Percentiles rank a stretch among this genome's conserved stretches.
phyloP scores from a whole-genome alignment of 352 stramenopile genomes.

The Phytopythium vexans region DNA sequence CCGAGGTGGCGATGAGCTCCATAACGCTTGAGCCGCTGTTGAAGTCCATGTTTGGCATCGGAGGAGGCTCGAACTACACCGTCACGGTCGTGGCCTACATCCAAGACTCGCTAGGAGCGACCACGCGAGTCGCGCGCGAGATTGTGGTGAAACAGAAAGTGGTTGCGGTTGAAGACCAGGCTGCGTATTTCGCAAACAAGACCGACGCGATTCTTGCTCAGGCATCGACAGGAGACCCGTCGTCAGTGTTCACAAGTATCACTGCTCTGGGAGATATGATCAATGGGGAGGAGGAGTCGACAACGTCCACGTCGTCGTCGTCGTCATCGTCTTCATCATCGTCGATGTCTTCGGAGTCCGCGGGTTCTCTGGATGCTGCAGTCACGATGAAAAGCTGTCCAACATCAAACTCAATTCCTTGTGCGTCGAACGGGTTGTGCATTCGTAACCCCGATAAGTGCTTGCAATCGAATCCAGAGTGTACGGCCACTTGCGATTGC shows the following conservation, averaged over 20 bases:
- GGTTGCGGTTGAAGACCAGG: conserved; percentile 37
- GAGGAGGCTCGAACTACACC: conserved; percentile 55
- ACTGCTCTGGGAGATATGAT: conserved; percentile 63
- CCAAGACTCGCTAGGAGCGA: conserved; percentile 45
- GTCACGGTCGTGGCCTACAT: conserved; percentile 66
- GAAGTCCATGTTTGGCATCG: conserved; percentile 42
- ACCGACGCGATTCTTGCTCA: conserved; percentile 43
- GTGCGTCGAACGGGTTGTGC: conserved; percentile 45
- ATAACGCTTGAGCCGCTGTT: conserved; percentile 53
- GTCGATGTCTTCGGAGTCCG: too few species aligned
- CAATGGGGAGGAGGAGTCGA: conserved; percentile 40
- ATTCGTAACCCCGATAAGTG: conserved; percentile 38
- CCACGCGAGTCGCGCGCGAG: conserved; percentile 43
- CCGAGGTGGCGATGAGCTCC: conserved; percentile 49
- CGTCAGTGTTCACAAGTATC: conserved; percentile 59
- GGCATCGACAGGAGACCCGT: conserved; percentile 49
- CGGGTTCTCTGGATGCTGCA: conserved; percentile 10
- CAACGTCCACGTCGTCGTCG: conserved; percentile 18
- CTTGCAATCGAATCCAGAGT: conserved; percentile 45
- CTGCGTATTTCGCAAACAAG: conserved; percentile 54
- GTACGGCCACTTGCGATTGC: conserved; percentile 48
- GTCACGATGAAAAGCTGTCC: conserved; percentile 50
- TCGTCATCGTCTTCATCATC: too few species aligned
- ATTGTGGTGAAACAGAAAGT: conserved; percentile 45
- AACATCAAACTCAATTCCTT: conserved; percentile 33